Percentiles rank a stretch among this genome's conserved stretches.
These are phyloP conservation scores for Suhomyces faveliae DNA, from an alignment of 805 yeast genomes.

Conservation along the genomic window DNA sequence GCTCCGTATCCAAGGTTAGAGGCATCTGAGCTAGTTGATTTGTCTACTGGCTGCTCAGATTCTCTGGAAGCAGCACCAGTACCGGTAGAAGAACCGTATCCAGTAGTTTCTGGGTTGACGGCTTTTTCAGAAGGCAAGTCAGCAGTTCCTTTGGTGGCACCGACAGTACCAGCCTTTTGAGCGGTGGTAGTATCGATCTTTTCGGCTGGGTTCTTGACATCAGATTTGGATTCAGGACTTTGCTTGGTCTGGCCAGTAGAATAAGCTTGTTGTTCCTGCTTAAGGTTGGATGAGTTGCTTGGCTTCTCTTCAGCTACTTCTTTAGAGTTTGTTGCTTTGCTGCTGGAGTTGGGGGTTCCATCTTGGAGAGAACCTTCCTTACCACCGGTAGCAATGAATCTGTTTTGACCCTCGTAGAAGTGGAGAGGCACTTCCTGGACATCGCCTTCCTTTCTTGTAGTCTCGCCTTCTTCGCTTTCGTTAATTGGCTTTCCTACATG, in stretches of 20 bases:
- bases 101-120: not conserved
- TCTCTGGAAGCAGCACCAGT: not conserved
- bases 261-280: slow-evolving; percentile 2
- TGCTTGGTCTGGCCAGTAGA: slow-evolving; percentile 2
- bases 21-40: not conserved
- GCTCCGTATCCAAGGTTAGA: slow-evolving; percentile 2
- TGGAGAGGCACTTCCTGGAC: slow-evolving; percentile 15
- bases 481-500: slow-evolving; percentile 3
- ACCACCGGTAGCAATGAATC: slow-evolving; percentile 16
- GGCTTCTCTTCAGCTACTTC: not conserved
- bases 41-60: not conserved
- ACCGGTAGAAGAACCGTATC: too few species aligned
- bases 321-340: too few species aligned
- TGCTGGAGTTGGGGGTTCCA: not conserved
- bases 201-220: not conserved
- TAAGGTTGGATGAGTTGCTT: not conserved
- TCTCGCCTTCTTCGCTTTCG: slow-evolving; percentile 4
- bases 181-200: not conserved
- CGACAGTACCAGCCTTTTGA: not conserved
- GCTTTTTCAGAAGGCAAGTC: not conserved
- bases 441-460: slow-evolving; percentile 2
- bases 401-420: slow-evolving; percentile 10
- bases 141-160: slow-evolving; percentile 1
- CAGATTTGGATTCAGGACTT: not conserved
- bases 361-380: slow-evolving; percentile 12